Conservation (phyloP, 2,329 filamentous ascomycete species). For the Atkinsonella hypoxylon region DNA sequence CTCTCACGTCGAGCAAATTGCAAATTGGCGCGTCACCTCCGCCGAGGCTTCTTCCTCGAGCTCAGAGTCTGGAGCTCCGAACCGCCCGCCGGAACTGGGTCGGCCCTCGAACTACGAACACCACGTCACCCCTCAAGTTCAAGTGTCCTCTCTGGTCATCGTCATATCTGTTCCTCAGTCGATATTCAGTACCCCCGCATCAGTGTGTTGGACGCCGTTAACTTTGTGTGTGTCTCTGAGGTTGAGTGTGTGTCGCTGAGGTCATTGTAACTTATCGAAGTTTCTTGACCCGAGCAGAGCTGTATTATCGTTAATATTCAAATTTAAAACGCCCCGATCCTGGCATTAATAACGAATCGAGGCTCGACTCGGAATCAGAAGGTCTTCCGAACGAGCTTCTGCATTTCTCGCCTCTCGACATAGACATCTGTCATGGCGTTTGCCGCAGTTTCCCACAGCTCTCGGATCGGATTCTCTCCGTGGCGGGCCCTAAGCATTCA, state of each 20-base stretch:
- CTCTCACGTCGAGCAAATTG: neutral
- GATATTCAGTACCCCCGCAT: neutral
- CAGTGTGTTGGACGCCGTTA: neutral
- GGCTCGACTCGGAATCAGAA: neutral
- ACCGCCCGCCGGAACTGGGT: neutral
- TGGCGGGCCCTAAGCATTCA: slow-evolving; percentile 21
- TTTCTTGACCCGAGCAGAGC: neutral
- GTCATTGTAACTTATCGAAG: neutral
- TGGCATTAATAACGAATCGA: neutral
- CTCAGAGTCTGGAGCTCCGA: neutral
- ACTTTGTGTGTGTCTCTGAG: neutral
- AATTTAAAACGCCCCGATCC: neutral
- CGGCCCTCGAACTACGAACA: slow-evolving; percentile 3
- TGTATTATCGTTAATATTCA: neutral
- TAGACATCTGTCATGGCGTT: slow-evolving; percentile 27
- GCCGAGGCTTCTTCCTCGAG: neutral
- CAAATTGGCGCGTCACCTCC: neutral
- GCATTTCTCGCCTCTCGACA: neutral
- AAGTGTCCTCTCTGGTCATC: slow-evolving; percentile 3
- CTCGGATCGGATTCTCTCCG: slow-evolving; percentile 27
- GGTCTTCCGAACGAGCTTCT: neutral
- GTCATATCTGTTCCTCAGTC: neutral
- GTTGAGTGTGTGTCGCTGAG: neutral
- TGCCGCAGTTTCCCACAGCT: slow-evolving; percentile 28
- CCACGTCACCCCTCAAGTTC: slow-evolving; percentile 3